These are phyloP conservation scores for Theileria annulata DNA, from an alignment of 169 alveolate genomes.

Conservation along the genomic window DNA sequence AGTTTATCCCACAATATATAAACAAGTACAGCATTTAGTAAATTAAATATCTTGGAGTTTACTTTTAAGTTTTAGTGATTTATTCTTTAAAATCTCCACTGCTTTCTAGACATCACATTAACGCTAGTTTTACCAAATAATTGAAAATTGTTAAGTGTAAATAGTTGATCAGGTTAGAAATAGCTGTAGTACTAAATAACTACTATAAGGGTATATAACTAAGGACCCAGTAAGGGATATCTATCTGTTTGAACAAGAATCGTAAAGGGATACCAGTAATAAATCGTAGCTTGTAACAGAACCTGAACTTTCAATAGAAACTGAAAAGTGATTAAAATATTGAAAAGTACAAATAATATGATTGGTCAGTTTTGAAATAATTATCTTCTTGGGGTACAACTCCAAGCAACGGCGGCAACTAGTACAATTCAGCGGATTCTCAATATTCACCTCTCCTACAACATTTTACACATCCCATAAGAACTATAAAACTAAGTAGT, in stretches of 20 bases:
- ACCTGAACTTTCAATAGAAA: constrained; percentile 63
- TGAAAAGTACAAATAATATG: constrained; percentile 79
- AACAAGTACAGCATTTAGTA: background rate
- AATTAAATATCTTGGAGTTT: constrained; percentile 38
- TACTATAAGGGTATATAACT: no score
- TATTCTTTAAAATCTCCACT: constrained; percentile 52
- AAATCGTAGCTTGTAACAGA: constrained; percentile 53
- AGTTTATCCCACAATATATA: background rate
- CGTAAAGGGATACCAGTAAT: constrained; percentile 16
- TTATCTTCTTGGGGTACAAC: constrained; percentile 79
- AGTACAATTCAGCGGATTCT: constrained; percentile 91
- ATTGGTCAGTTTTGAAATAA: constrained; percentile 79
- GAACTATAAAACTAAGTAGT: no score
- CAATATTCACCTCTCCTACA: constrained; percentile 83
- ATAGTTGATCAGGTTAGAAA: no score
- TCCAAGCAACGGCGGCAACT: constrained; percentile 97
- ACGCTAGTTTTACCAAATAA: no score
- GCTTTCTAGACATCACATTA: constrained; percentile 31
- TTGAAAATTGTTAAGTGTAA: no score
- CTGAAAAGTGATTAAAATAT: background rate
- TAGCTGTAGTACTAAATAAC: no score
- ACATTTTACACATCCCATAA: background rate
- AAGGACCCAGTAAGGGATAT: no score
- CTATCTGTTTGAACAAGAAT: no score
- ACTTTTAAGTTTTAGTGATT: constrained; percentile 43